phyloP scores from a whole-genome alignment of 371 early-diverging fungal species.

The Mortierella polycephala region DNA sequence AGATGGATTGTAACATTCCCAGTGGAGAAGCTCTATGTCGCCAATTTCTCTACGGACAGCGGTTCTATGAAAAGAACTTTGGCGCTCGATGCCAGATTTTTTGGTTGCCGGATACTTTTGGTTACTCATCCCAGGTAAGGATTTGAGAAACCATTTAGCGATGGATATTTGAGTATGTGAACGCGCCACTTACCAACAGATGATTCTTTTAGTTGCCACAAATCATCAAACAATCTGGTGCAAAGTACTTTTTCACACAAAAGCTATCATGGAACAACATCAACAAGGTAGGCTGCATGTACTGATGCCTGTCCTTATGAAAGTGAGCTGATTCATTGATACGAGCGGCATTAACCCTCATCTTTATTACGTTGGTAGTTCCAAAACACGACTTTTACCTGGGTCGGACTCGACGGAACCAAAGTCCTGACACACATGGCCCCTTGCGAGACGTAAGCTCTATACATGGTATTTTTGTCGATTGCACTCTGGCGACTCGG shows the following conservation, averaged over 20 bases:
- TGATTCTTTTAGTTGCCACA: slow-evolving; percentile 82
- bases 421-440: slow-evolving; percentile 61
- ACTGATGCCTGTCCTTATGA: background rate
- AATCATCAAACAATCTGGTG: slow-evolving; percentile 82
- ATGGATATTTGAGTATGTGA: background rate
- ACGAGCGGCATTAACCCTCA: background rate
- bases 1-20: slow-evolving; percentile 98
- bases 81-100: slow-evolving; percentile 84
- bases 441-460: slow-evolving; percentile 57
- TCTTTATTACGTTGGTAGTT: slow-evolving; percentile 60
- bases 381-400: slow-evolving; percentile 93
- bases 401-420: slow-evolving; percentile 67
- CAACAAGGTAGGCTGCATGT: slow-evolving; percentile 71
- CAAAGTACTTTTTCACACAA: slow-evolving; percentile 97
- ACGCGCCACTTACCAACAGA: background rate
- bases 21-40: slow-evolving; percentile 94
- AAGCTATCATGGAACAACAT: slow-evolving; percentile 98
- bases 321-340: no score
- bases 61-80: slow-evolving; percentile 88
- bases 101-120: slow-evolving; percentile 97
- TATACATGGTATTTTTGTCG: no score
- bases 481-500: no score
- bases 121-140: slow-evolving; percentile 59
- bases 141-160: background rate
- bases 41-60: slow-evolving; percentile 94